phyloP scores from a whole-genome alignment of 768 basidiomycete species.

The Podaxis sp. region DNA sequence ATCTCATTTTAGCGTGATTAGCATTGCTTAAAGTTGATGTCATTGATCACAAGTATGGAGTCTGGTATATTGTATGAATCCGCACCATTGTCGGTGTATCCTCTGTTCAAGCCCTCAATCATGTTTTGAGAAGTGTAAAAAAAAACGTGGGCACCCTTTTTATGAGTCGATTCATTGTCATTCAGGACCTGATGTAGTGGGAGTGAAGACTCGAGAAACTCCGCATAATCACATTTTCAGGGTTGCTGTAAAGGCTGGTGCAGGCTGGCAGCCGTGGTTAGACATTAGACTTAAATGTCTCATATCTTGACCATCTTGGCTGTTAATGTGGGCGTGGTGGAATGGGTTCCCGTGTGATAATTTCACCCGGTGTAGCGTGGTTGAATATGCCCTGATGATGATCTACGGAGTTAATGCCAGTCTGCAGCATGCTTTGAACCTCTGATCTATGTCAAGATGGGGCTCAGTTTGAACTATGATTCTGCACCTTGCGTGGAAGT shows the following conservation, averaged over 20 bases:
- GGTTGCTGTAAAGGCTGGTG: not conserved
- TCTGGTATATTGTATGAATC: no score
- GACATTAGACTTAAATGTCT: not conserved
- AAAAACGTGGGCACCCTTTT: not conserved
- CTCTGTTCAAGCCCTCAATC: no score
- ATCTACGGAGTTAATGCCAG: no score
- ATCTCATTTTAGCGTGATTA: no score
- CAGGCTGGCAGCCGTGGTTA: not conserved
- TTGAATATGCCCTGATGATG: not conserved
- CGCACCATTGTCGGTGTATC: no score
- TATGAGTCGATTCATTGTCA: not conserved
- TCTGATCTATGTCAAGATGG: no score
- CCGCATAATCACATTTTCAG: not conserved
- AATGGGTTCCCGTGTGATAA: not conserved
- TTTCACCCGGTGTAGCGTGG: not conserved
- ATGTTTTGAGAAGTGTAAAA: not conserved
- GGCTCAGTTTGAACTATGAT: no score
- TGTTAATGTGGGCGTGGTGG: not conserved
- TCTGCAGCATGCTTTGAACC: no score
- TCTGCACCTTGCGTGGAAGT: no score
- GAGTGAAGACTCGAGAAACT: not conserved
- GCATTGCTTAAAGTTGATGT: no score
- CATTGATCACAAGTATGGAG: no score
- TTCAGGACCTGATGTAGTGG: not conserved
- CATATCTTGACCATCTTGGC: not conserved